These are phyloP conservation scores for Fusarium acutatum DNA, from an alignment of 2,329 filamentous ascomycete species.

Conservation along the genomic window DNA sequence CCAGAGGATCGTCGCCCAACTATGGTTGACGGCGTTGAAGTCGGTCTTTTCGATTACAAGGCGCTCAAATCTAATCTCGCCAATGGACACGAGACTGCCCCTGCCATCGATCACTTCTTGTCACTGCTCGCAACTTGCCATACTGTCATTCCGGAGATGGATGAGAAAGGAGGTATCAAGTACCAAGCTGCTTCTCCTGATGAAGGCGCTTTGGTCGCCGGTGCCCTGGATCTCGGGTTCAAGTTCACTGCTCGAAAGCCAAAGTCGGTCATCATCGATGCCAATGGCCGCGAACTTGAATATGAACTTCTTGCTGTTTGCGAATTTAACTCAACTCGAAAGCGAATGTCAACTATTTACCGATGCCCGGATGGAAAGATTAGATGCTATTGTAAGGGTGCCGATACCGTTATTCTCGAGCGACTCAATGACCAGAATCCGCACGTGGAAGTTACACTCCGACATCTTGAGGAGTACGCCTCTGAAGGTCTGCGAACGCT, in stretches of 20 bases:
- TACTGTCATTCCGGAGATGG: conserved; percentile 93
- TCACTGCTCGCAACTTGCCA: conserved; percentile 89
- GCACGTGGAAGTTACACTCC: conserved; percentile 86
- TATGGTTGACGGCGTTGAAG: conserved; percentile 78
- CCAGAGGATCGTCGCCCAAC: conserved; percentile 88
- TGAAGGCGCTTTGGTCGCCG: conserved; percentile 95
- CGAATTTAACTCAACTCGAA: conserved; percentile 94
- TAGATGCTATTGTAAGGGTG: conserved; percentile 92
- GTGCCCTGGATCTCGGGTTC: conserved; percentile 86
- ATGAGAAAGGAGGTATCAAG: conserved; percentile 85
- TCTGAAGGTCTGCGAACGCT: conserved; percentile 94
- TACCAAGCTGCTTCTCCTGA: conserved; percentile 98
- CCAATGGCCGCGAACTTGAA: conserved; percentile 75
- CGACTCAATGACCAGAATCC: conserved; percentile 84
- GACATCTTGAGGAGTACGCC: conserved; percentile 98
- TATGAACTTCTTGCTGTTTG: conserved; percentile 96
- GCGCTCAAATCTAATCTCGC: conserved; percentile 75
- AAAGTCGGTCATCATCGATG: conserved; percentile 83
- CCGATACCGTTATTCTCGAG: conserved; percentile 96
- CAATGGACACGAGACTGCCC: conserved; percentile 58
- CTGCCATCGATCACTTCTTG: conserved; percentile 80
- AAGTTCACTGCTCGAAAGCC: conserved; percentile 92
- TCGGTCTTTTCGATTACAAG: conserved; percentile 86
- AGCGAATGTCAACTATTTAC: conserved; percentile 98
- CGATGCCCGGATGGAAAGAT: conserved; percentile 96